Base-by-base conservation (phyloP, 1,139 yeast species). In the Geotrichum histeridarum region DNA sequence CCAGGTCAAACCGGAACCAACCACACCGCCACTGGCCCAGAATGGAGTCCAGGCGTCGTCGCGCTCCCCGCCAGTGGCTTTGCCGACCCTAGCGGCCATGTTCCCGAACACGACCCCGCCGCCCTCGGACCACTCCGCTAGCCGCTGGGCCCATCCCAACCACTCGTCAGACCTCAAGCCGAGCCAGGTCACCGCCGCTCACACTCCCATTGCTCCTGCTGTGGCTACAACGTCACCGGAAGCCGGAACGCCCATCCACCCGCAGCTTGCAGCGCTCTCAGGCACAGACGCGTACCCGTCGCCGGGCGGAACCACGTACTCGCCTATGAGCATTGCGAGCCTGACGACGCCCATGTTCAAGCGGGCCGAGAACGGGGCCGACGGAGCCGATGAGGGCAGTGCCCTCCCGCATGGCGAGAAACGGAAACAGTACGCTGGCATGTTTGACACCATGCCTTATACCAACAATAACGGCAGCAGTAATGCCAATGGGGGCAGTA, bases 281-380 rank as follows among this genome's bases (percentile, higher is more conserved):
- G 44, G 44, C 12, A 2, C 44, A 4, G 33, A 18, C 15, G 35
- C 44, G 32, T 22, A 18, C 33, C 33, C 44, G 32, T 22, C 44
- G 32, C 33, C 44, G 4, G 33, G 33, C 14, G 44, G 17, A 27
- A 15, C 17, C 32, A 14, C 44, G n/a, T 42, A 42, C 33, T 42
- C 50, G 14, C 50, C 50, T 11, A 48, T 48, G 51, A 48, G 51
- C 46, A 48, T 48, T 36, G 51, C 51, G 11, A 48, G 43, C 33
- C 31, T 48, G 12, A 48, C 51, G 8, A 44, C 48, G 4, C 44
- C 44, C 44, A 42, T 18, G 27, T 32, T 18, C 33, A 18, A 32
- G 11, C 32, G 36, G 39, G 18, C 36, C 36, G 35, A 27, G 8
- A 8, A 27, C 17, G n/a, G n/a, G n/a, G 17, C 15, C 11, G 42